phyloP scores from a whole-genome alignment of 148 eudicot species.

The Cornus suecica region DNA sequence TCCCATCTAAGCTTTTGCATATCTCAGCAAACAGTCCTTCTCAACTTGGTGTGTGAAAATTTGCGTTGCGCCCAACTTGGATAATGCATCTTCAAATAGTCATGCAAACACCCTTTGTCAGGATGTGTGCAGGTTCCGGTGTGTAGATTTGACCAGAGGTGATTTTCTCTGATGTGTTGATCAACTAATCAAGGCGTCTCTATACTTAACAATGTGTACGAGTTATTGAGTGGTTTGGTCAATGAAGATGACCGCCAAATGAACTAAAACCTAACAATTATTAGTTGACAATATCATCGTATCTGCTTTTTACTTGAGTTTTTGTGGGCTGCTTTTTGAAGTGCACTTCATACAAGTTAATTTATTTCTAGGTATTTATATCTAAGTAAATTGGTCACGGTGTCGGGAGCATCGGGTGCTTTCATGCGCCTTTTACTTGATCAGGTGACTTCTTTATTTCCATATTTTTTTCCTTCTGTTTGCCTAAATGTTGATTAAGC shows the following conservation, averaged over 20 bases:
- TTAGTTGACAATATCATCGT: not conserved
- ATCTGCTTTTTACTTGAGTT: not conserved
- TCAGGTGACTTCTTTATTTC: constrained; percentile 36
- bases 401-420: constrained; percentile 64
- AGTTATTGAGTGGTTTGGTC: constrained; percentile 2
- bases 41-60: too few relatives aligned
- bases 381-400: constrained; percentile 52
- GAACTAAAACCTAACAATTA: not conserved
- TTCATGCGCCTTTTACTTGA: constrained; percentile 60
- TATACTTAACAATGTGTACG: not conserved
- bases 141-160: too few relatives aligned
- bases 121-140: too few relatives aligned
- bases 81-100: too few relatives aligned
- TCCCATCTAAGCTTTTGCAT: too few relatives aligned
- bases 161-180: too few relatives aligned
- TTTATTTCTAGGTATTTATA: constrained; percentile 46
- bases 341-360: not conserved
- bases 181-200: too few relatives aligned
- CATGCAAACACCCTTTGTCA: too few relatives aligned
- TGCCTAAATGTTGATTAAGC: not conserved
- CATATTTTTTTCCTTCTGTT: not conserved
- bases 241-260: constrained; percentile 7
- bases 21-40: too few relatives aligned
- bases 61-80: too few relatives aligned
- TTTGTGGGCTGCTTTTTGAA: not conserved